Base-by-base conservation (phyloP, 2,329 filamentous ascomycete genomes). In the Epichloe bromicola region DNA sequence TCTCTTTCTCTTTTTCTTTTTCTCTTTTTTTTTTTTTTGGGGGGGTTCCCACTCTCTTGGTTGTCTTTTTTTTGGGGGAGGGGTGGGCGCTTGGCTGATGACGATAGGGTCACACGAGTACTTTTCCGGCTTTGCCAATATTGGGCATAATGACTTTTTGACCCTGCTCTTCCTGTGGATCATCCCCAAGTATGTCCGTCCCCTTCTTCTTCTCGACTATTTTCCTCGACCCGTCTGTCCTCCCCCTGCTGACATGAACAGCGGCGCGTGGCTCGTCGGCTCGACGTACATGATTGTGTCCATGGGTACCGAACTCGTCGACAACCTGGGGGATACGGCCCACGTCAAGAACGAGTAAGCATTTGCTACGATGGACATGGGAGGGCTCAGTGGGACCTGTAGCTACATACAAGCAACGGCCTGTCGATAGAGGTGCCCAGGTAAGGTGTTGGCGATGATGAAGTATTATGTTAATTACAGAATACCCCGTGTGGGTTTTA, bases 261-360 rank as follows among this genome's bases (percentile, higher is more conserved):
- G 78, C 55, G 76, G 75, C 54, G 65, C 70, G 0, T 81, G 78
- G 78, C 68, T 81, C 45, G 57, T 80, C 46, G 67, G 74, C 36
- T 71, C 78, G 0, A 59, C 71, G 3, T 74, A 76, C 62, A 75
- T 81, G 67, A 67, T 75, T 50, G 73, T 68, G 58, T 63, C 62
- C 4, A 60, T 79, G 42, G 76, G 76, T 26, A 55, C 60, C 46
- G 74, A 79, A 51, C 71, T 80, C 49, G 51, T 79, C 48, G 60
- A 71, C 15, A 73, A 68, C 0, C 63, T 80, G 36, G 64, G 67
- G 4, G 57, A 59, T 6, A 68, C 70, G 1, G 67, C 70, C 2
- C 61, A 62, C 26, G 53, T 60, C 51, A 76, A 75, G 60, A 59
- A 58, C 5, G 70, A 74, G 23, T 75, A 66, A 34, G 10, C 4